Conservation (phyloP, 2,329 filamentous ascomycete species). For the Dryadomyces quercus-mongolicae region DNA sequence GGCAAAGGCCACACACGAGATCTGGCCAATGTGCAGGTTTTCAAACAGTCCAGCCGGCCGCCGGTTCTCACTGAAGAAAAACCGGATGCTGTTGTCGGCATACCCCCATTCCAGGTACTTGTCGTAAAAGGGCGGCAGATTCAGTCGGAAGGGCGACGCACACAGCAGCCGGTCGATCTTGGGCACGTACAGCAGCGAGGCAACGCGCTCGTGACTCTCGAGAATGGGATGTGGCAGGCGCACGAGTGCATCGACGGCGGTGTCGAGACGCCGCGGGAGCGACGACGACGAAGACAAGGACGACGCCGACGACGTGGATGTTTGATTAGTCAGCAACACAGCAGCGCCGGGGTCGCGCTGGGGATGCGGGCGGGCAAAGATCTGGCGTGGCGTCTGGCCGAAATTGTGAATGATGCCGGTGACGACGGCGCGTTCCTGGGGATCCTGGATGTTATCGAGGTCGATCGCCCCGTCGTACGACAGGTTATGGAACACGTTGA, state of each 20-base stretch:
- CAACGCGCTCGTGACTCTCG: slow-evolving; percentile 65
- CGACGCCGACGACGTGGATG: slow-evolving; percentile 41
- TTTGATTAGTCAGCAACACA: too few relatives aligned
- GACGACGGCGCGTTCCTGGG: slow-evolving; percentile 73
- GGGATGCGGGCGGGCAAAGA: slow-evolving; percentile 74
- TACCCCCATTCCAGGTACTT: slow-evolving; percentile 96
- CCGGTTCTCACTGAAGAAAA: slow-evolving; percentile 74
- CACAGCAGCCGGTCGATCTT: slow-evolving; percentile 77
- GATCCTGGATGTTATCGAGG: slow-evolving; percentile 80
- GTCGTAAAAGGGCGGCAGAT: slow-evolving; percentile 77
- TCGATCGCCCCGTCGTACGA: slow-evolving; percentile 93
- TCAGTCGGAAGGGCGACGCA: slow-evolving; percentile 71
- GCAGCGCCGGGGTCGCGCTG: slow-evolving; percentile 42
- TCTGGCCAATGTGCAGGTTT: slow-evolving; percentile 82
- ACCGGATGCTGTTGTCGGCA: slow-evolving; percentile 81
- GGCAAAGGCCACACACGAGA: slow-evolving; percentile 72
- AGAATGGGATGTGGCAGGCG: slow-evolving; percentile 64
- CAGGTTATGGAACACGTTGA: slow-evolving; percentile 92
- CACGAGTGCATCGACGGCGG: slow-evolving; percentile 61
- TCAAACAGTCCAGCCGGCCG: slow-evolving; percentile 83
- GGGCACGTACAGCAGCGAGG: slow-evolving; percentile 63
- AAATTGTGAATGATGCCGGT: slow-evolving; percentile 98
- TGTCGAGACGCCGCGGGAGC: slow-evolving; percentile 62
- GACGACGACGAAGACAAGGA: slow-evolving; percentile 47
- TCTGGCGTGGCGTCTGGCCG: slow-evolving; percentile 91